Evolutionary conservation across 2,329 filamentous ascomycete genomes (phyloP).

Genomic region (Ustulina deusta): DNA sequence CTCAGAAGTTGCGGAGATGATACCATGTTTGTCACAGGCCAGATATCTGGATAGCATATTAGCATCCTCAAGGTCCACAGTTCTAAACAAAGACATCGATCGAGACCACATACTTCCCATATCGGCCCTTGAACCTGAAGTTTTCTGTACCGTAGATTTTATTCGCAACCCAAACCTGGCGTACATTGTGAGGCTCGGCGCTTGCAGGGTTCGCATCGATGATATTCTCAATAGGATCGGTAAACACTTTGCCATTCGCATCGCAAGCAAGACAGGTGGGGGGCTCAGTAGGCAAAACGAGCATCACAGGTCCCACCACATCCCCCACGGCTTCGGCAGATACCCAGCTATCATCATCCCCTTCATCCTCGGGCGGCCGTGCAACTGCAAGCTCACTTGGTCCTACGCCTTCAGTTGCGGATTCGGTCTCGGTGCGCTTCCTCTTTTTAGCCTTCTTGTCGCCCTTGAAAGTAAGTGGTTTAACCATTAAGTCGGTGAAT

Average conservation of each 20-base stretch:
- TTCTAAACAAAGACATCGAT: neutral
- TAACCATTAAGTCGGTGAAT: slow-evolving; percentile 73
- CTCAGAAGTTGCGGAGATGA: slow-evolving; percentile 80
- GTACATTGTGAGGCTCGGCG: slow-evolving; percentile 93
- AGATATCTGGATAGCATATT: slow-evolving; percentile 72
- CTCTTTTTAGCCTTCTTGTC: slow-evolving; percentile 95
- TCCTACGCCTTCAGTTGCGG: slow-evolving; percentile 43
- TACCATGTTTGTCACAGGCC: slow-evolving; percentile 84
- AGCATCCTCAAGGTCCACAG: slow-evolving; percentile 12
- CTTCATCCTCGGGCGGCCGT: slow-evolving; percentile 51
- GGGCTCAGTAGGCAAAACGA: slow-evolving; percentile 81
- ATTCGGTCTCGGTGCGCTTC: slow-evolving; percentile 72
- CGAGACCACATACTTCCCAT: slow-evolving; percentile 75
- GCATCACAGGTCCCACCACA: slow-evolving; percentile 82
- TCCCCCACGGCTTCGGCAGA: slow-evolving; percentile 81
- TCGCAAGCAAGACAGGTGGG: slow-evolving; percentile 86
- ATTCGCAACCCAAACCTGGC: slow-evolving; percentile 95
- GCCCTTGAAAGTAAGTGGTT: slow-evolving; percentile 94
- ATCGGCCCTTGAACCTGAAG: slow-evolving; percentile 88
- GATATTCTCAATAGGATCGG: slow-evolving; percentile 85
- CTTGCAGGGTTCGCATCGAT: slow-evolving; percentile 84
- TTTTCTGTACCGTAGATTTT: slow-evolving; percentile 83
- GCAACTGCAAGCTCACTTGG: slow-evolving; percentile 53
- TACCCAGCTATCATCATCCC: slow-evolving; percentile 90
- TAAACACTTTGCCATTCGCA: slow-evolving; percentile 86